Base-by-base conservation (phyloP, 108 stramenopile species). In the Cylindrotheca closterium region DNA sequence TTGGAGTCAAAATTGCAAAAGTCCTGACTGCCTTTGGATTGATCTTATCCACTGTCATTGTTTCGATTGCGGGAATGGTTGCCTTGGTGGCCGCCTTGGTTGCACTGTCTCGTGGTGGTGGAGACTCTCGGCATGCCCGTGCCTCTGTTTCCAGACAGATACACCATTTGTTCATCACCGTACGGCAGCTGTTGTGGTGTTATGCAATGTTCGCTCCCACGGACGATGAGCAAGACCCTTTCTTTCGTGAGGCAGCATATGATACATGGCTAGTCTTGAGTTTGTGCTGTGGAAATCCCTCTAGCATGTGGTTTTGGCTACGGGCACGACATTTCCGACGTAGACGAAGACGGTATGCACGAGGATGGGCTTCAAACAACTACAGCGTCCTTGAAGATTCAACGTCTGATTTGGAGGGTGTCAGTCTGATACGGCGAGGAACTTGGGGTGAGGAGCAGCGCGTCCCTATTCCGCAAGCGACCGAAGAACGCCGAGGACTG, bases 1-100 rank as follows among this genome's bases (percentile, higher is more conserved):
- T 79, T 1, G 2, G 70, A 15, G 47, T 81, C 19, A 88, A 83
- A 37, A 59, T 70, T 18, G 17, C 83, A 49, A 87, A 91, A 57
- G 60, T 88, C 15, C 25, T 89, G 24, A 86, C 86, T 17, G 89
- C 89, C 0, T 94, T 94, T 80, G 89, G 89, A 4, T 63, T 94
- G 42, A 87, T 94, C 26, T 55, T 94, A 17, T 86, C 84, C 52
- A 68, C 88, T 17, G 47, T 84, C 17, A 88, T 94, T 30, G 42
- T 94, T 1, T 74, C 80, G 1, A 61, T 89, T 62, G 82, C 75
- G 3, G 84, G 78, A 0, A 75, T 94, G 50, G 60, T 78, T 50
- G 71, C 78, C 0, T 34, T 94, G 33, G 69, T 94, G 1, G 89
- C 89, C 23, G 86, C 84, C n/a, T 53, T 88, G n/a, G 63, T 94